Evolutionary conservation across 1,284 basidiomycete species (phyloP).

Genomic region (Ceratobasidium sp.): DNA sequence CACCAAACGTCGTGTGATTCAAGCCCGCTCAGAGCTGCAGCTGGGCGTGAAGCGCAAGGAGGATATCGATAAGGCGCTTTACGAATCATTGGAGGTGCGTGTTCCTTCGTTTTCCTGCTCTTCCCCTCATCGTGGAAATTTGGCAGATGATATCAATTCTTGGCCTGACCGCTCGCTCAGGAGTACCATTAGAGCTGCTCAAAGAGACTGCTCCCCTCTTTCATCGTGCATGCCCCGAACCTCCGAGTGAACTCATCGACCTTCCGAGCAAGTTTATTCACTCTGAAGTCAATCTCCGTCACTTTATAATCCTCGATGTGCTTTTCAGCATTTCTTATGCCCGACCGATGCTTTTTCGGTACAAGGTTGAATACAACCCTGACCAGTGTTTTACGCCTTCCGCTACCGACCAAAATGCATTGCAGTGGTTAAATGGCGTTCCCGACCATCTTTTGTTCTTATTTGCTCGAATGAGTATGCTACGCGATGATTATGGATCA

Average conservation of each 20-base stretch:
- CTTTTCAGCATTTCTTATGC: background rate
- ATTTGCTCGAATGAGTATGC: constrained; percentile 6
- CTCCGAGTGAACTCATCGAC: background rate
- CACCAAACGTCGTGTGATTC: background rate
- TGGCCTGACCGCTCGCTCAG: background rate
- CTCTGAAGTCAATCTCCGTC: background rate
- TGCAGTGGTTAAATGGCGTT: constrained; percentile 12
- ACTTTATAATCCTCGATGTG: background rate
- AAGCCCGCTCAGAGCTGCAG: background rate
- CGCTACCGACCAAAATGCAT: background rate
- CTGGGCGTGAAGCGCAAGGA: no score
- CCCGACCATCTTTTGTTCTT: constrained; percentile 1
- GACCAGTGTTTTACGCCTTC: background rate
- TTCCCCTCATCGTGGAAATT: no score
- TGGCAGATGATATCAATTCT: constrained; percentile 1
- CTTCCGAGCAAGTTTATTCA: background rate
- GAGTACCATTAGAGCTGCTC: background rate
- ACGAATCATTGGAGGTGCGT: no score
- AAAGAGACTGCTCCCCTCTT: background rate
- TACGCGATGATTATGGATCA: background rate
- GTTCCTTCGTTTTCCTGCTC: no score
- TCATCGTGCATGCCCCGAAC: constrained; percentile 6
- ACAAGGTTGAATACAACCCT: background rate
- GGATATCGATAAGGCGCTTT: no score
- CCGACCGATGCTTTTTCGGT: constrained; percentile 6